Evolutionary conservation across 139 green algal species (phyloP).

Genomic region (Haematococcus sp.): DNA sequence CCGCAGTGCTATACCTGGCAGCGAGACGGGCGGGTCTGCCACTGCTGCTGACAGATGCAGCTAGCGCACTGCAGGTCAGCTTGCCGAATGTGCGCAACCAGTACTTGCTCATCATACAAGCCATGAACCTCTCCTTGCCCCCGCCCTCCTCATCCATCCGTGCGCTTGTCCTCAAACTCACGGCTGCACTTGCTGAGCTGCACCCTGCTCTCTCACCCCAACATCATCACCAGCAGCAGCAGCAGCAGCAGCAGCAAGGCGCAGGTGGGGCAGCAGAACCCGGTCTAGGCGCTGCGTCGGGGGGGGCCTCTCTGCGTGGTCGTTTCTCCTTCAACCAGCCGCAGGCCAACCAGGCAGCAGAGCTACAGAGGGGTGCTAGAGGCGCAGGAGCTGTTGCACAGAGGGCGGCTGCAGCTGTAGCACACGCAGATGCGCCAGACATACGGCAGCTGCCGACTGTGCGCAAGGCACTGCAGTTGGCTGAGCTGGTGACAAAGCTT

Average conservation of each 20-base stretch:
- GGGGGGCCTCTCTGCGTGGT: too few species aligned
- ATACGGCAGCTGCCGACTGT: not conserved
- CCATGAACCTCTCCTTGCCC: not conserved
- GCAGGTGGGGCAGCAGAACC: too few species aligned
- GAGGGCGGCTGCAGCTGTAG: not conserved
- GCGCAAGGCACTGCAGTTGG: not conserved
- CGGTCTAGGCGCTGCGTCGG: too few species aligned
- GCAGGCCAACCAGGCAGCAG: not conserved
- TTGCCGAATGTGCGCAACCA: not conserved
- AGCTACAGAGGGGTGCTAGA: not conserved
- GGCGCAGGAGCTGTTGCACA: not conserved
- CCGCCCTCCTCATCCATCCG: not conserved
- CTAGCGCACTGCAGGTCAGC: not conserved
- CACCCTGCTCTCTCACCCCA: not conserved
- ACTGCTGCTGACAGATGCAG: conserved; percentile 18
- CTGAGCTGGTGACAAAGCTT: conserved; percentile 3
- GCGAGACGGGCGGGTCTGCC: not conserved
- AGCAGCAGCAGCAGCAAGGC: too few species aligned
- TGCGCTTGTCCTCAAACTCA: not conserved
- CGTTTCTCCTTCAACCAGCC: too few species aligned
- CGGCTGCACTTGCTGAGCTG: not conserved
- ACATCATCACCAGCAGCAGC: not conserved
- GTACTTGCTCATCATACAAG: not conserved
- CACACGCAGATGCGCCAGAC: not conserved
- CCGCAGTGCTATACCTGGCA: conserved; percentile 8